Percentiles rank a stretch among this genome's conserved stretches.
Evolutionary conservation across 345 rosid species (phyloP).

Genomic region (Reutealis trisperma): DNA sequence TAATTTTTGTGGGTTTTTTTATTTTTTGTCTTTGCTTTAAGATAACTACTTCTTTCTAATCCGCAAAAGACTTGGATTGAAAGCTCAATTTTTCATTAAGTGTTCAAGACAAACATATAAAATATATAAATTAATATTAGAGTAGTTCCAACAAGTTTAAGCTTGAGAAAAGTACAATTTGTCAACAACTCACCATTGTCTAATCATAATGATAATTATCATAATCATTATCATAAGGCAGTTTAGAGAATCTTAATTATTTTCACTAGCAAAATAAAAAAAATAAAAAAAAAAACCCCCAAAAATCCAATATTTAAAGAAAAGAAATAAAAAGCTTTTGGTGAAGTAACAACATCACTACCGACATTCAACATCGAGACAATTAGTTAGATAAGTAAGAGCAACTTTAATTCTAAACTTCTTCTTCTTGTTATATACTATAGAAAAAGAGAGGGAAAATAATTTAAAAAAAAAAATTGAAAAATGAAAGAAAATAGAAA

Average conservation of each 20-base stretch:
- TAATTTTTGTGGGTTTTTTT: not conserved
- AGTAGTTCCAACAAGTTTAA: too few species aligned
- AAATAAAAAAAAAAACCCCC: too few species aligned
- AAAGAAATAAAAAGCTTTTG: conserved; percentile 16
- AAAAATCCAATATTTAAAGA: not conserved
- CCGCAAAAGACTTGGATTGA: not conserved
- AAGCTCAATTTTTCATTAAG: not conserved
- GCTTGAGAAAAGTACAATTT: too few species aligned
- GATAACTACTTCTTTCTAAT: conserved; percentile 5
- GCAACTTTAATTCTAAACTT: too few species aligned
- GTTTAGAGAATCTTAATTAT: too few species aligned
- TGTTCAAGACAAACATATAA: not conserved
- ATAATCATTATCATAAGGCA: not conserved
- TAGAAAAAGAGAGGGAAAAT: not conserved
- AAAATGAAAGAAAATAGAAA: too few species aligned
- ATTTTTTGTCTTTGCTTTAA: conserved; percentile 7
- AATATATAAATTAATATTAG: too few species aligned
- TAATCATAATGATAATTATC: not conserved
- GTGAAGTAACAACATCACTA: conserved; percentile 30
- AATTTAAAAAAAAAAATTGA: not conserved
- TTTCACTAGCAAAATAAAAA: too few species aligned
- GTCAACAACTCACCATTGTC: not conserved
- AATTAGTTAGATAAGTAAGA: not conserved
- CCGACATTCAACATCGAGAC: conserved; percentile 21
- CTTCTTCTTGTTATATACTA: not conserved